Conservation (phyloP, 306 rosid genomes). For the Cicer yamashitae region DNA sequence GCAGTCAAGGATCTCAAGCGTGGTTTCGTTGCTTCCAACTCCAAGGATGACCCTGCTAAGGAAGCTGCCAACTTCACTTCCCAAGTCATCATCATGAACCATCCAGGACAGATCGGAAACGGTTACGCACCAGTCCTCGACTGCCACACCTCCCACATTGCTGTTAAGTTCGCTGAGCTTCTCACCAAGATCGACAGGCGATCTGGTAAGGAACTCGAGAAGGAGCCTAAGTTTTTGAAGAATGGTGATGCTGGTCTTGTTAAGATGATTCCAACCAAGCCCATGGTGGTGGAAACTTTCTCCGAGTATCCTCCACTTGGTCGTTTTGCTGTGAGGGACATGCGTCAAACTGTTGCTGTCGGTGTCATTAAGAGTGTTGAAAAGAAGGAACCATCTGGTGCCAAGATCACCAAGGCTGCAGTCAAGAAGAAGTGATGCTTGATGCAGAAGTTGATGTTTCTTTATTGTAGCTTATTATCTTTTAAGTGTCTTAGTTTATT, state of each 20-base stretch:
- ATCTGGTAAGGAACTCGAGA: slow-evolving; percentile 57
- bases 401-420: slow-evolving; percentile 56
- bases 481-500: neutral
- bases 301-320: slow-evolving; percentile 60
- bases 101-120: slow-evolving; percentile 53
- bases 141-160: slow-evolving; percentile 71
- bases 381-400: slow-evolving; percentile 53
- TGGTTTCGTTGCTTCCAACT: slow-evolving; percentile 53
- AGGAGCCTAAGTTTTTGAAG: slow-evolving; percentile 58
- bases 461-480: neutral
- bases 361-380: slow-evolving; percentile 53
- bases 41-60: slow-evolving; percentile 55
- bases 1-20: slow-evolving; percentile 60
- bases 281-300: slow-evolving; percentile 55
- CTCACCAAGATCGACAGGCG: slow-evolving; percentile 62
- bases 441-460: neutral
- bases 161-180: slow-evolving; percentile 58
- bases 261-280: slow-evolving; percentile 57
- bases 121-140: slow-evolving; percentile 62
- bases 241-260: slow-evolving; percentile 52
- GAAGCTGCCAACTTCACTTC: slow-evolving; percentile 53
- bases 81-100: slow-evolving; percentile 54
- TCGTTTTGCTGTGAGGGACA: slow-evolving; percentile 68
- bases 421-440: slow-evolving; percentile 49
- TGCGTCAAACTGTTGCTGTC: slow-evolving; percentile 55